phyloP scores from a whole-genome alignment of 2,329 filamentous ascomycete species.

The Diaporthe amygdali region DNA sequence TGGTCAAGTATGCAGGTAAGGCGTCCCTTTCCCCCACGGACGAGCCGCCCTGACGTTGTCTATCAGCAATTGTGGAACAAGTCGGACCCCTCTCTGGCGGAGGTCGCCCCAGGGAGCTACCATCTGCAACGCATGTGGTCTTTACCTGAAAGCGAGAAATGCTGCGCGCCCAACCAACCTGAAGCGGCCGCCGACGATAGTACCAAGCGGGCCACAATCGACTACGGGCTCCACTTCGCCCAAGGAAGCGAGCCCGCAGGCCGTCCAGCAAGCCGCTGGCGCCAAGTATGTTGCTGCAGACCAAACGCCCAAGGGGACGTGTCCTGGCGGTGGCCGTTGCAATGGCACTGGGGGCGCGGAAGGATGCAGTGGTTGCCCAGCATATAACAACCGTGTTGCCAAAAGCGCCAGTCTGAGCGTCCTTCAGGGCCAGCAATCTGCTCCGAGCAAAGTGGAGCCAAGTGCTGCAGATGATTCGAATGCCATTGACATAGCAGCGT shows the following conservation, averaged over 20 bases:
- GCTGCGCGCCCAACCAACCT: conserved; percentile 88
- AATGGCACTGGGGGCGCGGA: conserved; percentile 96
- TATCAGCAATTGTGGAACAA: conserved; percentile 89
- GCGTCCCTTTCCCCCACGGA: conserved; percentile 9
- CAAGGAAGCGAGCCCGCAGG: conserved; percentile 42
- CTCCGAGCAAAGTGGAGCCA: conserved; percentile 30
- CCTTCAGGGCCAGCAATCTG: conserved; percentile 48
- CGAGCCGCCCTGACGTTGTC: conserved; percentile 27
- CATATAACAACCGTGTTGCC: conserved; percentile 94
- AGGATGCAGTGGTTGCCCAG: conserved; percentile 93
- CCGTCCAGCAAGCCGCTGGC: conserved; percentile 46
- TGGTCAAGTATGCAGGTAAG: conserved; percentile 76
- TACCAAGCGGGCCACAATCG: conserved; percentile 50
- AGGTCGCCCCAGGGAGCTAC: conserved; percentile 91
- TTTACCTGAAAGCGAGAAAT: conserved; percentile 94
- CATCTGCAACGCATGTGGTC: conserved; percentile 96
- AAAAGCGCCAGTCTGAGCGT: conserved; percentile 79
- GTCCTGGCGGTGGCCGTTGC: conserved; percentile 91
- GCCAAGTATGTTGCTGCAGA: conserved; percentile 81
- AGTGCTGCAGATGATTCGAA: conserved; percentile 41
- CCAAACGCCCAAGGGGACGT: conserved; percentile 80
- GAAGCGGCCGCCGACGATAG: conserved; percentile 72
- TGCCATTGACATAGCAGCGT: conserved; percentile 55
- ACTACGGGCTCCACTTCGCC: conserved; percentile 45
- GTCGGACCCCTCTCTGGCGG: conserved; percentile 91